These are phyloP conservation scores for Rubia occidens DNA, from an alignment of 305 asterid species.

Conservation along the genomic window DNA sequence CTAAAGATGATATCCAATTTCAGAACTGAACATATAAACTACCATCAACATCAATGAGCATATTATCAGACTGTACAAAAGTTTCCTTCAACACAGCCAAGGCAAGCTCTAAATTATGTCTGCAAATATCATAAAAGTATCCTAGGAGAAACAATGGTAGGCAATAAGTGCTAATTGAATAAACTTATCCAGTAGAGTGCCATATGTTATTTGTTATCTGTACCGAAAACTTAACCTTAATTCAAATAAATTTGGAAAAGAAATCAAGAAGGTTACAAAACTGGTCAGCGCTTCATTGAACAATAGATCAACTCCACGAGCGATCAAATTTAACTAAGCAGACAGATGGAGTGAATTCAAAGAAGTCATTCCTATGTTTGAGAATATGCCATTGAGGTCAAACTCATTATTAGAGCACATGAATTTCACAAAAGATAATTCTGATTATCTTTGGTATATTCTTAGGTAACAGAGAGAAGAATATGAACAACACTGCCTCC, in stretches of 20 bases:
- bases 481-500: too few relatives aligned
- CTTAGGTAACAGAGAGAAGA: conserved; percentile 29
- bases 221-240: not conserved
- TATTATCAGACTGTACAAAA: too few relatives aligned
- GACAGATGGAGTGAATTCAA: conserved; percentile 50
- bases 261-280: not conserved
- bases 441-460: conserved; percentile 91
- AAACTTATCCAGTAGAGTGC: not conserved
- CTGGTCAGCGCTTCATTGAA: conserved; percentile 43
- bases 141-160: not conserved
- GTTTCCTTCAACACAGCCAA: conserved; percentile 78
- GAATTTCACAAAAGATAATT: conserved; percentile 63
- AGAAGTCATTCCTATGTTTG: conserved; percentile 43
- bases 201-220: not conserved
- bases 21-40: not conserved
- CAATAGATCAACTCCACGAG: conserved; percentile 35
- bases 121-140: not conserved
- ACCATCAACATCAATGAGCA: not conserved
- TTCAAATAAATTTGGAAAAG: not conserved
- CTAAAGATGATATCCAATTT: too few relatives aligned
- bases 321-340: conserved; percentile 34
- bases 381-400: conserved; percentile 35
- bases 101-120: conserved; percentile 31
- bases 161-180: not conserved
- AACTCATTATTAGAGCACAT: conserved; percentile 58